A percentile compares a stretch with the other conserved stretches of the same genome.
Conservation (phyloP, 2,329 filamentous ascomycete species). For the Diplodia seriata region DNA sequence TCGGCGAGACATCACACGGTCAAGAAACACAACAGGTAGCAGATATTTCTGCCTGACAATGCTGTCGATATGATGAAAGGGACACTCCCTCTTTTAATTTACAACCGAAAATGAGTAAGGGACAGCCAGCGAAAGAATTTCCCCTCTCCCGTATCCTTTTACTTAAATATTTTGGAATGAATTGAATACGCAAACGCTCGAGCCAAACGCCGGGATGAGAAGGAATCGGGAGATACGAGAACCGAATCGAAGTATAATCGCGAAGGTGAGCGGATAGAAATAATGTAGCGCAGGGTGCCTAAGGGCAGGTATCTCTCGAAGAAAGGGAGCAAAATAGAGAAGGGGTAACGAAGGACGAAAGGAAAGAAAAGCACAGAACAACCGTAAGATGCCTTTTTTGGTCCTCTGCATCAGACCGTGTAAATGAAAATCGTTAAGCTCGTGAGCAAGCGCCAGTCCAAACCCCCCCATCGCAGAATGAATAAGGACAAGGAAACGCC, state of each 20-base stretch:
- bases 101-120: too few species aligned
- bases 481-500: not conserved
- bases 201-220: not conserved
- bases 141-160: too few species aligned
- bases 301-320: slow-evolving; percentile 21
- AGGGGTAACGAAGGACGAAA: not conserved
- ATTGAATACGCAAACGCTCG: not conserved
- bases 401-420: not conserved
- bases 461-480: not conserved
- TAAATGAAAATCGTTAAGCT: not conserved
- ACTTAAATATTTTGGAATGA: too few species aligned
- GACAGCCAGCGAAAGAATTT: too few species aligned
- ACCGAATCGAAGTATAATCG: not conserved
- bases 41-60: too few species aligned
- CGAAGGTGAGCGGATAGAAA: not conserved
- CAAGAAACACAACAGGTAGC: too few species aligned
- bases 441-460: not conserved
- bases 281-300: not conserved
- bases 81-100: too few species aligned
- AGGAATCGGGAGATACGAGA: not conserved
- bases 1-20: too few species aligned
- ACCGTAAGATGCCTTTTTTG: not conserved
- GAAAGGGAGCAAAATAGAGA: not conserved
- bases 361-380: not conserved
- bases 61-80: too few species aligned